A percentile compares a stretch with the other conserved stretches of the same genome.
phyloP scores from a whole-genome alignment of 1,284 basidiomycete species.

The Coniferiporia sulphurascens region DNA sequence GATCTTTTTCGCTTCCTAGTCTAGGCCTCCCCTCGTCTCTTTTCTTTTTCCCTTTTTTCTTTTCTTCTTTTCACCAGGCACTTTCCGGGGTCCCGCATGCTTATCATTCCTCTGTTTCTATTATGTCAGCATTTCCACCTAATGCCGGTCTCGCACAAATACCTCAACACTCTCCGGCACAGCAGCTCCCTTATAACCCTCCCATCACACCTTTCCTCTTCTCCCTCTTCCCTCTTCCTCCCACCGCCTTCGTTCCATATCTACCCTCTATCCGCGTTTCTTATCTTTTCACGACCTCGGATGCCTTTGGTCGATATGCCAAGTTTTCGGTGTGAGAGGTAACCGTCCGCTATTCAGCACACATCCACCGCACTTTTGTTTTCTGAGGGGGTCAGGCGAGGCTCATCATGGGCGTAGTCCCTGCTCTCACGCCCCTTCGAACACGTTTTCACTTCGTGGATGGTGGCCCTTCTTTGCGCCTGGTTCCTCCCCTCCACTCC shows the following conservation, averaged over 20 bases:
- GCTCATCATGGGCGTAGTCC: too few relatives aligned
- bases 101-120: not conserved
- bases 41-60: not conserved
- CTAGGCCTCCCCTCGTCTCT: slow-evolving; percentile 15
- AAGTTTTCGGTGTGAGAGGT: too few relatives aligned
- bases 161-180: slow-evolving; percentile 19
- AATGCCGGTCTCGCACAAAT: slow-evolving; percentile 24
- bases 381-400: too few relatives aligned
- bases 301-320: too few relatives aligned
- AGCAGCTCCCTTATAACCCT: not conserved
- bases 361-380: too few relatives aligned
- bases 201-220: not conserved
- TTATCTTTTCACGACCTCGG: too few relatives aligned
- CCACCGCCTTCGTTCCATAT: not conserved
- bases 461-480: too few relatives aligned
- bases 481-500: too few relatives aligned
- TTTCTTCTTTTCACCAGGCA: not conserved
- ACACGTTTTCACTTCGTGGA: too few relatives aligned
- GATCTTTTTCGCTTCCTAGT: too few relatives aligned
- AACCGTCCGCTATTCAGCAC: too few relatives aligned
- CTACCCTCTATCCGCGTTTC: not conserved
- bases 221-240: not conserved
- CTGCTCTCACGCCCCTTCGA: too few relatives aligned
- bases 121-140: slow-evolving; percentile 20
- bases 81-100: slow-evolving; percentile 13